Evolutionary conservation across 73 alveolate species (phyloP).

Genomic region (Uronychia setigera): DNA sequence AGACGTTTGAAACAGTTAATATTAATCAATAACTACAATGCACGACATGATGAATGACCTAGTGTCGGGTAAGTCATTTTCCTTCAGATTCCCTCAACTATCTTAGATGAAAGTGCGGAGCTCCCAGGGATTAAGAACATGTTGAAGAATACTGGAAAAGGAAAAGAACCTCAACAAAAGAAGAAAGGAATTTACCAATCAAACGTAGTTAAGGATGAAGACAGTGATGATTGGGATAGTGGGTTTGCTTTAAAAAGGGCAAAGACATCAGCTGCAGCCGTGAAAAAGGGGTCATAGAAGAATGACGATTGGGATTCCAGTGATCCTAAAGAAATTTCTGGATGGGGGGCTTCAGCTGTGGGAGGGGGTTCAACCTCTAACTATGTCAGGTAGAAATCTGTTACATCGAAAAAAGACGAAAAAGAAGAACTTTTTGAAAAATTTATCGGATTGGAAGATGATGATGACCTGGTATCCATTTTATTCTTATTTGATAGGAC

Average conservation of each 20-base stretch:
- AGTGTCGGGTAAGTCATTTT: too few relatives aligned
- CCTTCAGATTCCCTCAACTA: too few relatives aligned
- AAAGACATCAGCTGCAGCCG: not conserved
- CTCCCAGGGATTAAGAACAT: too few relatives aligned
- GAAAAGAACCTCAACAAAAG: too few relatives aligned
- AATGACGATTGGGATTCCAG: not conserved
- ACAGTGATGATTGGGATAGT: not conserved
- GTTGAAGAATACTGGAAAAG: too few relatives aligned
- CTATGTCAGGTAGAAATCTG: not conserved
- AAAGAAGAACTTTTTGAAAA: not conserved
- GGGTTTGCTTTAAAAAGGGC: not conserved
- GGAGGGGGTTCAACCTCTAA: not conserved
- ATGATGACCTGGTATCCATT: not conserved
- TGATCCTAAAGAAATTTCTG: not conserved
- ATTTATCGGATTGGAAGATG: not conserved
- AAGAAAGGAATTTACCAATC: too few relatives aligned
- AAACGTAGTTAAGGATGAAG: not conserved
- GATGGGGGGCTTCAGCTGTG: not conserved
- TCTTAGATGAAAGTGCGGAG: too few relatives aligned
- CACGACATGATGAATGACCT: too few relatives aligned
- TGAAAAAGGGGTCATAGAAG: not conserved
- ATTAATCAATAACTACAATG: too few relatives aligned
- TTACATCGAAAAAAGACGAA: not conserved
- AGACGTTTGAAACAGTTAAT: too few relatives aligned
- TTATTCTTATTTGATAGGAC: not conserved